Base-by-base conservation (phyloP, 75 land plant genomes). In the Picea glauca region DNA sequence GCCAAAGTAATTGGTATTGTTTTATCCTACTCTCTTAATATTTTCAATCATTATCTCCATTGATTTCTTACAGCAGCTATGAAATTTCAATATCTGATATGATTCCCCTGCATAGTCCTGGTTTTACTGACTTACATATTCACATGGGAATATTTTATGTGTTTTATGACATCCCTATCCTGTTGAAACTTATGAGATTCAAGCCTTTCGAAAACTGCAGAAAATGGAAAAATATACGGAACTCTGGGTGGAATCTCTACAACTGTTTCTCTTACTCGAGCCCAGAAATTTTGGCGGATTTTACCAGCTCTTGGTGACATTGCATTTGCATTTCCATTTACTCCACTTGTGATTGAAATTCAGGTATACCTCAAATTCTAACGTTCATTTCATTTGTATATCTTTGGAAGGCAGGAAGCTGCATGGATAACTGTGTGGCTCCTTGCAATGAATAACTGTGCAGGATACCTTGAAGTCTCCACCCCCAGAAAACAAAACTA, bases 261-360 rank as follows among this genome's bases (percentile, higher is more conserved):
- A 30, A 31, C 9, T 2, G 12, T 31, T 13, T 15, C 33, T 20
- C 15, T 33, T 2, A 38, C 80, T 13, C 11, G 70, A 57, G 14
- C 81, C 58, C 18, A 61, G 31, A 85, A 85, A 66, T 26, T 79
- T 17, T 83, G 80, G 85, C 60, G 14, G 33, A 60, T 85, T 30
- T 78, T 74, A 63, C 73, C 72, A 60, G 86, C 86, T 35, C 65
- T 85, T 23, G 86, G 86, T 14, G 79, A 85, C 58, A 85, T 85
- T n/a, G 86, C 85, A 50, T 85, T 85, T 75, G 81, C 86, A 60
- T 85, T 80, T 31, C 79, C 86, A 9, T 85, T 78, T 33, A 76
- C 86, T 30, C 66, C 62, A 58, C 77, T 84, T 31, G 86, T 84
- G 58, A 78, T 82, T n/a, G 85, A 82, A 78, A 84, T 84, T 70